phyloP scores from a whole-genome alignment of 257 asterid species.

The Parsonsia alboflavescens region DNA sequence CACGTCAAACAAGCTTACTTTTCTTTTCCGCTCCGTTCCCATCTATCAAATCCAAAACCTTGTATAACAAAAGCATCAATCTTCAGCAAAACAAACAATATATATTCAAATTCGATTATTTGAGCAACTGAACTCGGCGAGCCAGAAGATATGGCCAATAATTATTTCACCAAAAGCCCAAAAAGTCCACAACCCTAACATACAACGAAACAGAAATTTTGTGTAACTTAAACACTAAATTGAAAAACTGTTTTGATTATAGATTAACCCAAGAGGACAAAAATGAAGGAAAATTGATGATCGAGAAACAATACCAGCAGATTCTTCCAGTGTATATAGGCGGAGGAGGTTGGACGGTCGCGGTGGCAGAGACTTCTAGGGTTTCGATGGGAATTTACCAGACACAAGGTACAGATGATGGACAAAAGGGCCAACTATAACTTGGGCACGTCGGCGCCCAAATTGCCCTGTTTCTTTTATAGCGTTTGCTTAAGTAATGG shows the following conservation, averaged over 20 bases:
- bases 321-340: neutral
- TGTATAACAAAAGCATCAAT: neutral
- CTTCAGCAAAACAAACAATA: neutral
- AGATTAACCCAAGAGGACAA: neutral
- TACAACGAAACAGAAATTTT: neutral
- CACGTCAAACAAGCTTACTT: conserved; percentile 89
- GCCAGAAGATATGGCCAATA: neutral
- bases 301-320: neutral
- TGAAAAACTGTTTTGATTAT: neutral
- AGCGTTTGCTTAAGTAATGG: neutral
- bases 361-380: conserved; percentile 4
- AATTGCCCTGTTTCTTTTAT: neutral
- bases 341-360: neutral
- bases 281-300: no score
- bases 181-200: neutral
- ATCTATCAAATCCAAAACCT: conserved; percentile 20
- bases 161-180: neutral
- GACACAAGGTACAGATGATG: neutral
- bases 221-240: neutral
- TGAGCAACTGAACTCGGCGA: neutral
- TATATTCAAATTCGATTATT: neutral
- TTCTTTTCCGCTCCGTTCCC: conserved; percentile 97
- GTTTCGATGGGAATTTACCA: neutral
- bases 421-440: neutral
- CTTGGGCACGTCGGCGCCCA: conserved; percentile 1